Base-by-base conservation (phyloP, 148 eudicot genomes). In the Pouteria glomerata region DNA sequence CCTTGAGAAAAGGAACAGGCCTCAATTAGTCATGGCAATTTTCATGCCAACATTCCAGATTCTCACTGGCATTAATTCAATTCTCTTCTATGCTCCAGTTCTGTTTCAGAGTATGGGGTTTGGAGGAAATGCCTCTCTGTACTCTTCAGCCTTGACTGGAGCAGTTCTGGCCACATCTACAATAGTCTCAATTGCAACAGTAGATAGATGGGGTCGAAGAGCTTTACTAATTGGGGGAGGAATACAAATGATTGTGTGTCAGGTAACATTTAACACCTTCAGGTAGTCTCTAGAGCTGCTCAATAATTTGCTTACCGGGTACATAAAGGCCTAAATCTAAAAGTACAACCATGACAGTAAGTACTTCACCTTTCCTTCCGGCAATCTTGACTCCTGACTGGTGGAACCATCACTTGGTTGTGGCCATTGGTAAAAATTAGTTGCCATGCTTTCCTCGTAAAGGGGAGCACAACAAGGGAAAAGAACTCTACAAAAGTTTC, bases 41-140 rank as follows among this genome's bases (percentile, higher is more conserved):
- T 88, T 81, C 52, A 93, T 93, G 85, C 97, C 98, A 1, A 85
- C 82, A 8, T 90, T 93, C 55, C 98, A 93, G 76, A 90, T 88
- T 31, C 90, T 93, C 11, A 93, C 98, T 1, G 98, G 98, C 21
- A 90, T 82, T 23, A 93, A 93, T 72, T 87, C 94, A 23, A 90
- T 93, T 53, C 81, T 90, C 3, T 93, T 93, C 55, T 93, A 93
- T 52, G 98, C 98, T 8, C 98, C 98, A 8, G 95, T 93, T 29
- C 73, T 93, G 14, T 93, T 93, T 68, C 94, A 89, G 77, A 93
- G 85, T 61, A 70, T 93, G 83, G 98, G 97, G 2, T 85, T 92
- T 48, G 87, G 69, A 12, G 83, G 86, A 31, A 68, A 81, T 50
- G 97, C 92, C 31, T 77, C 97, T n/a, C 80, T 92, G 8, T 86